These are phyloP conservation scores for Naganishia sp. DNA, from an alignment of 1,284 basidiomycete species.

Conservation along the genomic window DNA sequence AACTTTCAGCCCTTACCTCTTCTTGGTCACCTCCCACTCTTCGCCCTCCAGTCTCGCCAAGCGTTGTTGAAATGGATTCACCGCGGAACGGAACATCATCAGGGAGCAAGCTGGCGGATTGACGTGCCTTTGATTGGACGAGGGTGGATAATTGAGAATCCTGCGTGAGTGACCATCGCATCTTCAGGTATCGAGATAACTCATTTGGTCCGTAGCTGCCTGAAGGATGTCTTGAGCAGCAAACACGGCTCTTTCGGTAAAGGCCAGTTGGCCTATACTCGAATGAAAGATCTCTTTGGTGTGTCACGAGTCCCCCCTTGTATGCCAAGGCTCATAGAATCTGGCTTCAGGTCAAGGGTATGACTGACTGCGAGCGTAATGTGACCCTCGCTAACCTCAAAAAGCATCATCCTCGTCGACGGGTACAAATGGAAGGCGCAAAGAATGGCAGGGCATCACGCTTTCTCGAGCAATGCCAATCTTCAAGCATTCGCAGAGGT, in stretches of 20 bases:
- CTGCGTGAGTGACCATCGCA: conserved; percentile 34
- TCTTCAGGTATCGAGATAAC: neutral
- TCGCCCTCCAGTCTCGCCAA: conserved; percentile 34
- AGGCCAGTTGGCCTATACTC: conserved; percentile 32
- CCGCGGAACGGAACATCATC: conserved; percentile 18
- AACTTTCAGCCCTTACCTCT: conserved; percentile 34
- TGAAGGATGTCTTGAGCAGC: conserved; percentile 38
- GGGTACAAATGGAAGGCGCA: conserved; percentile 36
- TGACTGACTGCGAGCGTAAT: neutral
- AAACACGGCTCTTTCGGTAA: conserved; percentile 37
- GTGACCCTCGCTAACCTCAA: neutral
- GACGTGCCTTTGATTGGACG: conserved; percentile 31
- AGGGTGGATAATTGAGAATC: conserved; percentile 37
- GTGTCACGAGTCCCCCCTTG: neutral
- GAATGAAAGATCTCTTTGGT: conserved; percentile 37
- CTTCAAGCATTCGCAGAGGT: conserved; percentile 30
- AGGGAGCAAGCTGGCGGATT: conserved; percentile 31
- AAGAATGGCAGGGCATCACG: conserved; percentile 34
- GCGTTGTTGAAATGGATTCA: conserved; percentile 34
- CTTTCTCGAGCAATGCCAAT: conserved; percentile 32
- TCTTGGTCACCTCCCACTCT: conserved; percentile 38
- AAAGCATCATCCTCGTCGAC: conserved; percentile 35
- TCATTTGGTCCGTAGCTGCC: conserved; percentile 26
- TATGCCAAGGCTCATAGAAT: neutral
- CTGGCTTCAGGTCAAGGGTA: conserved; percentile 11